Percentiles rank a stretch among this genome's conserved stretches.
Conservation (phyloP, 2,329 filamentous ascomycete species). For the Ophiobolus disseminans region DNA sequence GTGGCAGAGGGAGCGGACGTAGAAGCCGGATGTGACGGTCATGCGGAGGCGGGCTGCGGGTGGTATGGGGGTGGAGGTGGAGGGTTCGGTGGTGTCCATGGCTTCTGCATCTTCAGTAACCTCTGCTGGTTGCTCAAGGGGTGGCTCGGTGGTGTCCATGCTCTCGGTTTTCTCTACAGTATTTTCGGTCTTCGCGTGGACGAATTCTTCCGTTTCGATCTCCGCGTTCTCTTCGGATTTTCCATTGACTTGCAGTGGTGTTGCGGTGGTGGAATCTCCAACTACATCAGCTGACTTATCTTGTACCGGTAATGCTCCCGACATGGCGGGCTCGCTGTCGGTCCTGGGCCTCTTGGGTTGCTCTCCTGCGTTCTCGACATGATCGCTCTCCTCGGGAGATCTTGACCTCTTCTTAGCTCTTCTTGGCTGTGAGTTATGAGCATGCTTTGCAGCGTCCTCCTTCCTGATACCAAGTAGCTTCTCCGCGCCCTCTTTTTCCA, state of each 20-base stretch:
- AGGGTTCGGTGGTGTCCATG: not conserved
- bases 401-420: conserved; percentile 33
- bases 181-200: too few relatives aligned
- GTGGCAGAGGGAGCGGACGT: conserved; percentile 91
- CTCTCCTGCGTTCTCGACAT: conserved; percentile 20
- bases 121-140: conserved; percentile 1
- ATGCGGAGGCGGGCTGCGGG: conserved; percentile 84
- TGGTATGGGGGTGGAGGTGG: conserved; percentile 41
- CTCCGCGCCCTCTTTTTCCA: conserved; percentile 78
- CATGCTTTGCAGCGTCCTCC: conserved; percentile 28
- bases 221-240: too few relatives aligned
- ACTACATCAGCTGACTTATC: conserved; percentile 8
- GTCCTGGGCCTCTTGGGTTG: conserved; percentile 35
- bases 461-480: conserved; percentile 61
- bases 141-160: not conserved
- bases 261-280: conserved; percentile 1
- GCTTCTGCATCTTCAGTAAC: not conserved
- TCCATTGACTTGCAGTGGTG: conserved; percentile 5
- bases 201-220: too few relatives aligned
- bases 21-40: conserved; percentile 95
- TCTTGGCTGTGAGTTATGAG: conserved; percentile 28
- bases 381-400: conserved; percentile 19
- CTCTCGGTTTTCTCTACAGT: too few relatives aligned
- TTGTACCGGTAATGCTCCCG: conserved; percentile 37
- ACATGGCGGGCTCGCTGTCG: conserved; percentile 41